Conservation (phyloP, 768 basidiomycete species). For the Mycena maculata region DNA sequence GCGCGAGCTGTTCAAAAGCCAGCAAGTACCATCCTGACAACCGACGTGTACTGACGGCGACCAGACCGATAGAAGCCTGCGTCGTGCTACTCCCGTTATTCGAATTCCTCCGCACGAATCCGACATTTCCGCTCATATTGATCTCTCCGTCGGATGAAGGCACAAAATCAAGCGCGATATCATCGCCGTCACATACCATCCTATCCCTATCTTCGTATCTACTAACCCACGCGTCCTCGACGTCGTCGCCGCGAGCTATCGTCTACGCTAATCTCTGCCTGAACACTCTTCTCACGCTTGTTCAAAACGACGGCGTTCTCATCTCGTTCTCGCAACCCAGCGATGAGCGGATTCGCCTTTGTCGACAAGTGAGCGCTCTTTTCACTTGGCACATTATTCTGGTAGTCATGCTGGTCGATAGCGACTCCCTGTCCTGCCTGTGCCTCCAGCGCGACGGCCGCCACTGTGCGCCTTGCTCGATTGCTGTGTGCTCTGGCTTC, state of each 20-base stretch:
- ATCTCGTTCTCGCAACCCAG: conserved; percentile 56
- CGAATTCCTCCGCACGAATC: conserved; percentile 68
- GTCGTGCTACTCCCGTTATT: conserved; percentile 69
- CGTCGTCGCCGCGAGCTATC: conserved; percentile 65
- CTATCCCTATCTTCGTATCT: conserved; percentile 74
- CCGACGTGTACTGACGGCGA: conserved; percentile 1
- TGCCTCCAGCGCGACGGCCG: conserved; percentile 51
- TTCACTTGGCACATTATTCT: not conserved
- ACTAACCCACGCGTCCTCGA: conserved; percentile 74
- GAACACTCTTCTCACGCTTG: conserved; percentile 62
- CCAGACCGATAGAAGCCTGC: conserved; percentile 71
- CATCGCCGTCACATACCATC: conserved; percentile 59
- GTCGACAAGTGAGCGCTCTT: conserved; percentile 64
- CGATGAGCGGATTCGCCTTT: conserved; percentile 61
- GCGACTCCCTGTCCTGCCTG: conserved; percentile 66
- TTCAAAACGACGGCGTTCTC: conserved; percentile 63
- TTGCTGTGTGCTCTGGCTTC: conserved; percentile 75
- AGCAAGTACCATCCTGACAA: conserved; percentile 50
- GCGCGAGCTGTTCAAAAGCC: conserved; percentile 66
- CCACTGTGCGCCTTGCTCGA: conserved; percentile 72
- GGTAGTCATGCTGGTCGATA: conserved; percentile 34
- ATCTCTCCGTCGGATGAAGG: conserved; percentile 41
- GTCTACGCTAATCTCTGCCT: conserved; percentile 72
- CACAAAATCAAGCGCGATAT: conserved; percentile 34
- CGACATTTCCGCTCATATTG: conserved; percentile 60